phyloP scores from a whole-genome alignment of 1,139 yeast genomes.

The Kluyveromyces marxianus region DNA sequence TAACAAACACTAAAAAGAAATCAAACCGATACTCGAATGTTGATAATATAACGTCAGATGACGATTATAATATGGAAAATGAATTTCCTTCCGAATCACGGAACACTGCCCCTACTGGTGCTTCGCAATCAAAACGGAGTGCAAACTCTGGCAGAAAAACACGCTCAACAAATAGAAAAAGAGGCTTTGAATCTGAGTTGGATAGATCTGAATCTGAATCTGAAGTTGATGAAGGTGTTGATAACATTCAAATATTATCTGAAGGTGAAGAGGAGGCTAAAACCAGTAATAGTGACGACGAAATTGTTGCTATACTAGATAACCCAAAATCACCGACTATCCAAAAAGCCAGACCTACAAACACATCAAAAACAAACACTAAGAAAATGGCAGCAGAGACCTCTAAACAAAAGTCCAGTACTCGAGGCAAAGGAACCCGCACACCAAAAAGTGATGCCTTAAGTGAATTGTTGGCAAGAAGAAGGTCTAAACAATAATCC shows the following conservation, averaged over 20 bases:
- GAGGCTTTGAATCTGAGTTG: neutral
- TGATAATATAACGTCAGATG: too few species aligned
- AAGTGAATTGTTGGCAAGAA: constrained; percentile 19
- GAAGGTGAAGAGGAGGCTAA: neutral
- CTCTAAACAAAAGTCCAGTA: constrained; percentile 13
- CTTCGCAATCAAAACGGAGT: neutral
- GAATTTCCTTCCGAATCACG: neutral
- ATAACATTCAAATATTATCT: neutral
- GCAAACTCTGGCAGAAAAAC: neutral
- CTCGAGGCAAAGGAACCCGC: constrained; percentile 8
- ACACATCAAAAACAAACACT: constrained; percentile 9
- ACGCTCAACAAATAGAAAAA: neutral
- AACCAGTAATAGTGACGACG: neutral
- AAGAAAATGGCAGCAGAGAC: neutral
- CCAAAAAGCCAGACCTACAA: neutral
- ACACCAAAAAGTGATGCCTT: constrained; percentile 26
- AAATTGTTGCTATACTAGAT: neutral
- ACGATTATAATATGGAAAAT: too few species aligned
- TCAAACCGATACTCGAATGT: neutral
- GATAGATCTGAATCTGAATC: neutral
- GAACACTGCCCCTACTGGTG: neutral
- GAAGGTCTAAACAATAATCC: constrained; percentile 10
- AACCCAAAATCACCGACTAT: neutral
- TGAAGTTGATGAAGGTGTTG: neutral
- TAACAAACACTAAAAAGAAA: constrained; percentile 3